These are phyloP conservation scores for Psidium guajava DNA, from an alignment of 345 rosid genomes.

Conservation along the genomic window DNA sequence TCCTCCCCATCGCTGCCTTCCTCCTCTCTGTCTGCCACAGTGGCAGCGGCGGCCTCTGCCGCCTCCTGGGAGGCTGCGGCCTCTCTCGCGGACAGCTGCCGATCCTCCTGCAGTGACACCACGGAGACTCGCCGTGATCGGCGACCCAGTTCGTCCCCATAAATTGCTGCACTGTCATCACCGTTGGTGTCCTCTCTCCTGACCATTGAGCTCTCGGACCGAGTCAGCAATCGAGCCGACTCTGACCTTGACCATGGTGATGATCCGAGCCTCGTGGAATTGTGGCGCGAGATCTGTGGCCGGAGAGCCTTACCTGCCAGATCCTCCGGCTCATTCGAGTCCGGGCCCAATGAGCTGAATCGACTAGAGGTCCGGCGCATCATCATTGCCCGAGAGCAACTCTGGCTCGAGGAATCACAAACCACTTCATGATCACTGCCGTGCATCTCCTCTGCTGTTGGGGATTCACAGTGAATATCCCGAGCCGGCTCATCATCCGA, in stretches of 20 bases:
- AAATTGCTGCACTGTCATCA: slow-evolving; percentile 4
- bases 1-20: background rate
- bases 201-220: slow-evolving; percentile 5
- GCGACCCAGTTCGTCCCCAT: background rate
- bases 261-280: slow-evolving; percentile 18
- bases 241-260: slow-evolving; percentile 1
- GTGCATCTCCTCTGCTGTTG: background rate
- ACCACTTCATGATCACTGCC: background rate
- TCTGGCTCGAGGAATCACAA: slow-evolving; percentile 17
- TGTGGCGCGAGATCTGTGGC: slow-evolving; percentile 43
- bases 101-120: slow-evolving; percentile 35
- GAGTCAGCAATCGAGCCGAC: slow-evolving; percentile 6
- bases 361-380: slow-evolving; percentile 29
- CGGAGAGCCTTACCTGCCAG: slow-evolving; percentile 15
- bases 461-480: background rate
- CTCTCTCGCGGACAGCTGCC: slow-evolving; percentile 70
- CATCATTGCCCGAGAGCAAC: slow-evolving; percentile 28
- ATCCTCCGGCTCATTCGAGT: slow-evolving; percentile 2
- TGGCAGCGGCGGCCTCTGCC: slow-evolving; percentile 14
- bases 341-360: slow-evolving; percentile 9
- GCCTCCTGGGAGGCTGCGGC: slow-evolving; percentile 32
- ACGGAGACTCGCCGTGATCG: slow-evolving; percentile 12
- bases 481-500: background rate
- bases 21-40: background rate
- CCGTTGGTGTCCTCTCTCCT: slow-evolving; percentile 15